Conservation (phyloP, 768 basidiomycete species). For the Chalciporus sphaerocephalus region DNA sequence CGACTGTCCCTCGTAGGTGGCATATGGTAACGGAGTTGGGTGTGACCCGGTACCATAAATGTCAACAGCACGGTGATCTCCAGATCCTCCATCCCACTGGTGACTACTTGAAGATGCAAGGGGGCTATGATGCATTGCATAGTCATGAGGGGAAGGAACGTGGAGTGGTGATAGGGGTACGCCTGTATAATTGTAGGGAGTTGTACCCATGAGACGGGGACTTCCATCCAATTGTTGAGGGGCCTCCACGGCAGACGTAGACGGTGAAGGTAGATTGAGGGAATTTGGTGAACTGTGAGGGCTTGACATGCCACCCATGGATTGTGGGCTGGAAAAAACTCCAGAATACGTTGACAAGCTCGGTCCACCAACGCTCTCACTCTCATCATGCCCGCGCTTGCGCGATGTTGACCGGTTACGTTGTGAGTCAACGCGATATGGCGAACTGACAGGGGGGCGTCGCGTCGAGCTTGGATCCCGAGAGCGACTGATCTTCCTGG, state of each 20-base stretch:
- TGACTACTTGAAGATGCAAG: constrained; percentile 22
- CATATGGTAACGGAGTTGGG: constrained; percentile 35
- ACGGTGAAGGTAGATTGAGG: constrained; percentile 65
- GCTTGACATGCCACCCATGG: constrained; percentile 45
- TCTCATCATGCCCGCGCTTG: constrained; percentile 66
- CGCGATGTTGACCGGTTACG: constrained; percentile 75
- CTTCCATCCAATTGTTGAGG: constrained; percentile 47
- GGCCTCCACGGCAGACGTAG: constrained; percentile 48
- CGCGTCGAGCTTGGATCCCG: constrained; percentile 53
- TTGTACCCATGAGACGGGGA: constrained; percentile 46
- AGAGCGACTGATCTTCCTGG: constrained; percentile 54
- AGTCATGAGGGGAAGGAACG: constrained; percentile 55
- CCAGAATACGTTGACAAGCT: constrained; percentile 44
- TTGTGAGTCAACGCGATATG: constrained; percentile 62
- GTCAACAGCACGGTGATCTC: constrained; percentile 38
- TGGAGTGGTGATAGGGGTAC: constrained; percentile 51
- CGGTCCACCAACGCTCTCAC: constrained; percentile 45
- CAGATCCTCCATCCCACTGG: constrained; percentile 45
- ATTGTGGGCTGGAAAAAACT: constrained; percentile 52
- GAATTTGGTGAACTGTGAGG: constrained; percentile 76
- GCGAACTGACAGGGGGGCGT: constrained; percentile 55
- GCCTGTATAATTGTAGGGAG: constrained; percentile 40
- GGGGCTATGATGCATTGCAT: constrained; percentile 36
- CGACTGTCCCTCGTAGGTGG: constrained; percentile 42
- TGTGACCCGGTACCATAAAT: constrained; percentile 41